Base-by-base conservation (phyloP, 495 filamentous ascomycete genomes). In the Penicillium nucicola region DNA sequence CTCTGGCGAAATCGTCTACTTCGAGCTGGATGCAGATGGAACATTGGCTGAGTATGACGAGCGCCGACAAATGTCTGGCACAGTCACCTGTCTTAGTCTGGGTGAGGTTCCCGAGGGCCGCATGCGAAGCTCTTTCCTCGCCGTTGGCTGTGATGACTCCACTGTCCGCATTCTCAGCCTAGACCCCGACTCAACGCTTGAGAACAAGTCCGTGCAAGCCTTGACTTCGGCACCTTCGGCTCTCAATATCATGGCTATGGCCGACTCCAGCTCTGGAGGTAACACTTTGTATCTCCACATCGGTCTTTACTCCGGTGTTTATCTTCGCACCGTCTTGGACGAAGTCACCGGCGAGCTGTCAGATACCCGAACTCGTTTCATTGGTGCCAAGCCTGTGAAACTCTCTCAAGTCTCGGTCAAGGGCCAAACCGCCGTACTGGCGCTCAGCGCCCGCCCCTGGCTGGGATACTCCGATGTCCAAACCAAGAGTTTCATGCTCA, bases 1-100 rank as follows among this genome's bases (percentile, higher is more conserved):
- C 60, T 96, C 90, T 12, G 90, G 91, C 10, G 93, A 99, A 64
- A 93, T 99, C 47, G 89, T 93, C 15, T 97, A 97, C 62, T 99
- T 99, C 55, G 95, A 97, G 67, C 89, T 95, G 85, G 95, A 95
- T 62, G 77, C 82, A 2, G 92, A 97, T 71, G 92, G 90, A 9
- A 84, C 85, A 5, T 75, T 99, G 12, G 90, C 90, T 23, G 92
- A 97, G 68, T 95, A 96, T 54, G 90, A 97, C 44, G 92, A 97
- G 55, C 90, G 92, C 69, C 88, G 88, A 53, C 87, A 95, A 62
- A 95, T 97, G 90, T 89, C 86, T 45, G 90, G 89, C n/a, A 95
- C 90, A 0, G 89, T 99, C 15, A 97, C 90, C 13, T 92, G 87
- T 42, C 75, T 99, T 13, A 95, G 90, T 61, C 76, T 99, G 48